Evolutionary conservation across 768 basidiomycete species (phyloP).

Genomic region (Mycena latifolia): DNA sequence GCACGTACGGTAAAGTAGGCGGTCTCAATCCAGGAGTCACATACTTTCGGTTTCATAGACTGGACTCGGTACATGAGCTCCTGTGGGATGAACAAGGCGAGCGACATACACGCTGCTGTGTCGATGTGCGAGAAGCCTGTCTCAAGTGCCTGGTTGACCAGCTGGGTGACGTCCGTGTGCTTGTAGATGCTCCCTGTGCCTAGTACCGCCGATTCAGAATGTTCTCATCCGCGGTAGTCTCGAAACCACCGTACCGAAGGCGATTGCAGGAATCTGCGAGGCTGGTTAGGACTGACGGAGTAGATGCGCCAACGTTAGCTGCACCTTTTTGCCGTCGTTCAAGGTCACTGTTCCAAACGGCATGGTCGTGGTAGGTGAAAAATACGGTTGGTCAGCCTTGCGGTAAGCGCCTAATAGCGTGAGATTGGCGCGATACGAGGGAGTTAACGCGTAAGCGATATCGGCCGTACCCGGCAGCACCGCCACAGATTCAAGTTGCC

Average conservation of each 20-base stretch:
- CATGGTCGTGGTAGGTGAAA: too few relatives aligned
- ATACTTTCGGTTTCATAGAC: conserved; percentile 31
- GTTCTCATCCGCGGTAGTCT: background rate
- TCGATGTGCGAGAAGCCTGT: conserved; percentile 63
- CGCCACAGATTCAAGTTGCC: too few relatives aligned
- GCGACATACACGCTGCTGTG: conserved; percentile 54
- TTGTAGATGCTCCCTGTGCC: conserved; percentile 38
- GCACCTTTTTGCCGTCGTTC: conserved; percentile 45
- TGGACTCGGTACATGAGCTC: background rate
- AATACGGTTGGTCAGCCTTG: too few relatives aligned
- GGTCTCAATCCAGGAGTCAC: conserved; percentile 36
- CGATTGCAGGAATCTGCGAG: conserved; percentile 57
- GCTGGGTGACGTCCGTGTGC: conserved; percentile 52
- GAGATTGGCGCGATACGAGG: background rate
- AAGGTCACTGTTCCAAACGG: conserved; percentile 41
- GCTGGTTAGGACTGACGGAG: background rate
- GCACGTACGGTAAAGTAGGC: conserved; percentile 38
- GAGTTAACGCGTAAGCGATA: too few relatives aligned
- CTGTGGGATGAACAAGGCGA: background rate
- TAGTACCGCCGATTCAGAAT: background rate
- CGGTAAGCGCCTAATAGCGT: background rate
- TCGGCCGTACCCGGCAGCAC: too few relatives aligned
- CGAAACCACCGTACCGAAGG: conserved; percentile 56
- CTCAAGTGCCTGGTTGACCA: conserved; percentile 60
- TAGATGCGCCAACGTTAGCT: background rate